Base-by-base conservation (phyloP, 768 basidiomycete genomes). In the Lyophyllum atratum region DNA sequence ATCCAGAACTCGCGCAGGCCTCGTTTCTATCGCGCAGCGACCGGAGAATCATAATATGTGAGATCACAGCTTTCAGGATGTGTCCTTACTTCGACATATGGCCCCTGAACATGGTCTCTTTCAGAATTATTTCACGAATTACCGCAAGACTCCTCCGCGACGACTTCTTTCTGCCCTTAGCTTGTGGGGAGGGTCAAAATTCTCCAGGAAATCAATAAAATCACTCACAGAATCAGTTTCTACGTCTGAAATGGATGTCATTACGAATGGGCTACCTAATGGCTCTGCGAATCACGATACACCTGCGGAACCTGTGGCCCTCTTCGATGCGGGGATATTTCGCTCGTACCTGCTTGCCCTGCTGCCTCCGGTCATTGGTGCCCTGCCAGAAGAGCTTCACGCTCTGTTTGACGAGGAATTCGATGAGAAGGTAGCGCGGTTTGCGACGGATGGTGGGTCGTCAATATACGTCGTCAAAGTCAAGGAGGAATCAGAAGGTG, bases 381-480 rank as follows among this genome's bases (percentile, higher is more conserved):
- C 91, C 2, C 66, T 74, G 11, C 77, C 77, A 0, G 75, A 78
- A 39, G 92, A 94, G 54, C 75, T 95, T 2, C 79, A 87, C 34
- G 74, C 82, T 0, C 67, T 90, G 33, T 86, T 94, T 61, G 87
- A 92, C 64, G 79, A 81, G 49, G 83, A 84, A 51, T 95, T 92
- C 59, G 81, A 87, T 54, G 91, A 90, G 60, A 85, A 84, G 63
- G 87, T 93, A 21, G 69, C 81, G 48, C 82, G 87, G 54, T 95
- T 94, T 73, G 86, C 90, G 8, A 75, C 77, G 3, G 93, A 95
- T 61, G 84, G 82, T 26, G 86, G 86, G 6, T 90, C 84, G 14
- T 90, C 88, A 26, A 76, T 94, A 44, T 95, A 94, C 70, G 86
- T 95, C 26, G 86, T 92, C 34, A 93, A 94, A 75, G 76, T 80